Evolutionary conservation across 768 basidiomycete species (phyloP).

Genomic region (Lyophyllum decastes): DNA sequence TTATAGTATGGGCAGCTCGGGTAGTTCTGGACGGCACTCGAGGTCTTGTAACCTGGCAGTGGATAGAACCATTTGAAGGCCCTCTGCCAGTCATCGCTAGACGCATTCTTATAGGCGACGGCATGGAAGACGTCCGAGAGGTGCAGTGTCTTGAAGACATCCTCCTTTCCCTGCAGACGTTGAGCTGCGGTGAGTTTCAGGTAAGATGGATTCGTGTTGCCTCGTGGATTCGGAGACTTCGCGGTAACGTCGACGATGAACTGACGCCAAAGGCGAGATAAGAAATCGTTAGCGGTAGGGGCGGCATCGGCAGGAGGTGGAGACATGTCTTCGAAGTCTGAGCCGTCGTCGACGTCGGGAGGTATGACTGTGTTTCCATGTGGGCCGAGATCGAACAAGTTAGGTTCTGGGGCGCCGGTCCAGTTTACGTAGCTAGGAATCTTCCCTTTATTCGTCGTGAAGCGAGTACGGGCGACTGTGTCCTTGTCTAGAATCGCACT

Average conservation of each 20-base stretch:
- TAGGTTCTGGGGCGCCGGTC: background rate
- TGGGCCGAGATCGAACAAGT: background rate
- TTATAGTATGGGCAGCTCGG: background rate
- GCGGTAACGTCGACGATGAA: background rate
- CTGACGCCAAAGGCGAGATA: background rate
- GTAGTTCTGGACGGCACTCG: background rate
- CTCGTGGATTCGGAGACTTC: conserved; percentile 7
- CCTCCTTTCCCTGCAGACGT: background rate
- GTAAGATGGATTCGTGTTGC: conserved; percentile 2
- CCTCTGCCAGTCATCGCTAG: background rate
- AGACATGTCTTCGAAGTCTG: background rate
- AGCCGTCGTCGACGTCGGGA: background rate
- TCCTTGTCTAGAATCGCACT: background rate
- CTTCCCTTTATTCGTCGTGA: background rate
- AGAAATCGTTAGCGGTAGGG: background rate
- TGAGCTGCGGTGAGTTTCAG: conserved; percentile 1
- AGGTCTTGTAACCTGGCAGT: background rate
- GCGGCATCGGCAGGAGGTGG: background rate
- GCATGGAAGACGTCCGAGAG: background rate
- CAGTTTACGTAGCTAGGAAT: background rate
- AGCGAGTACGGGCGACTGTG: background rate
- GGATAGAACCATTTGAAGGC: conserved; percentile 6
- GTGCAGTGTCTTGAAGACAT: background rate
- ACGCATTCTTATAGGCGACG: background rate
- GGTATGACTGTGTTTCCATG: background rate